These are phyloP conservation scores for Gossypium anomalum DNA, from an alignment of 345 rosid species.

Conservation along the genomic window DNA sequence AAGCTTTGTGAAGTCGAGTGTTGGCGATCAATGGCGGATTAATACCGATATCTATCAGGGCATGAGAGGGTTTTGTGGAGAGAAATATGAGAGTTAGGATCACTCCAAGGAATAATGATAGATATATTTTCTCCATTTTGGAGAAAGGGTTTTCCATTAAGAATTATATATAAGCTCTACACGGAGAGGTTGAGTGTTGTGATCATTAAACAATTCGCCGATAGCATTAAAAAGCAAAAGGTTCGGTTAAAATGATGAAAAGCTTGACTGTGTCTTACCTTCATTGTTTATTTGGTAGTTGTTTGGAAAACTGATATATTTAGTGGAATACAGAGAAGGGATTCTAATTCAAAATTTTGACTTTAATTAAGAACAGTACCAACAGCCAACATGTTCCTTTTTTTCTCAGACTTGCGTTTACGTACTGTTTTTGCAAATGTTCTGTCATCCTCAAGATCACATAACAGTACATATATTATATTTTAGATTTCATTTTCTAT, in stretches of 20 bases:
- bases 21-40: slow-evolving; percentile 31
- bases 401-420: background rate
- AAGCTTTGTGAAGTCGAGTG: slow-evolving; percentile 69
- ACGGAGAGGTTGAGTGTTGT: slow-evolving; percentile 18
- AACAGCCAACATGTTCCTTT: slow-evolving; percentile 1
- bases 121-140: slow-evolving; percentile 24
- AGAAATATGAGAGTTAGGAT: slow-evolving; percentile 15
- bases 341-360: slow-evolving; percentile 22
- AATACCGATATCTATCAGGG: background rate
- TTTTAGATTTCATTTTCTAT: too few relatives aligned
- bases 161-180: slow-evolving; percentile 3
- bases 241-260: background rate
- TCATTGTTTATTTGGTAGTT: slow-evolving; percentile 1
- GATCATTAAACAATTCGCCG: background rate
- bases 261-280: slow-evolving; percentile 18
- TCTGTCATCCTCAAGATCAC: background rate
- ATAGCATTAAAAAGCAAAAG: background rate
- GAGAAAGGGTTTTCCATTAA: background rate
- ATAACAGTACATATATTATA: too few relatives aligned
- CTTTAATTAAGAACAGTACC: background rate
- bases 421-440: background rate
- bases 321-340: slow-evolving; percentile 28
- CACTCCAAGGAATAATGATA: slow-evolving; percentile 15
- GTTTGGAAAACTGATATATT: background rate
- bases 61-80: slow-evolving; percentile 20